Percentiles rank a stretch among this genome's conserved stretches.
Conservation (phyloP, 1,284 basidiomycete species). For the Trametes pubescens region DNA sequence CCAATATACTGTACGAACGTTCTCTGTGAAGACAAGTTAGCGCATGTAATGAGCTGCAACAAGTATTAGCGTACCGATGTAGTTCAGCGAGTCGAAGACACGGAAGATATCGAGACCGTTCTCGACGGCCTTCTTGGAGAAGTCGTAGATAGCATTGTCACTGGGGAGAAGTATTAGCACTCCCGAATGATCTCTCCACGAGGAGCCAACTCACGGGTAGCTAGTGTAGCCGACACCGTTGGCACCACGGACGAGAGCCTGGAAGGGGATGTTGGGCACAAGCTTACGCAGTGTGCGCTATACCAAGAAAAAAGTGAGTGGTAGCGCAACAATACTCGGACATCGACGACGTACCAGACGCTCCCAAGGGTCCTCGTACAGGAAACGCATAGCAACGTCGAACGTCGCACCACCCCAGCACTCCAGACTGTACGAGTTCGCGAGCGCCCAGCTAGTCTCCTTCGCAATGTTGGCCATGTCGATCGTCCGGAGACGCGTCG, state of each 20-base stretch:
- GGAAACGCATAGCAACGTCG: slow-evolving; percentile 99
- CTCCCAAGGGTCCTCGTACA: slow-evolving; percentile 99
- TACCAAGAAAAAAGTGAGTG: too few relatives aligned
- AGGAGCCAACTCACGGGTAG: slow-evolving; percentile 81
- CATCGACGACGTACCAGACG: slow-evolving; percentile 75
- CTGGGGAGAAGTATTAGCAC: slow-evolving; percentile 47
- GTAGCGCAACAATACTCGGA: too few relatives aligned
- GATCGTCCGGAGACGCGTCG: slow-evolving; percentile 94
- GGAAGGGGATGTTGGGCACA: slow-evolving; percentile 98
- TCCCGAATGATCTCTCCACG: background rate
- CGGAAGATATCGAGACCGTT: slow-evolving; percentile 99
- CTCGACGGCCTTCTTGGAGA: slow-evolving; percentile 98
- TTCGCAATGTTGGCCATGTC: slow-evolving; percentile 99
- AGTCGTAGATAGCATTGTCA: slow-evolving; percentile 99
- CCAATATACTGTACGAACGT: slow-evolving; percentile 49
- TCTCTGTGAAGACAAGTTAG: slow-evolving; percentile 53
- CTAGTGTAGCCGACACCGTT: slow-evolving; percentile 99
- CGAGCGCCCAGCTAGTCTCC: slow-evolving; percentile 94
- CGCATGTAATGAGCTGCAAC: background rate
- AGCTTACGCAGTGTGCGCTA: slow-evolving; percentile 93
- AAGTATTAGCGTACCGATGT: slow-evolving; percentile 75
- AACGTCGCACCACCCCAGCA: slow-evolving; percentile 99
- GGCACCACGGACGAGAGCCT: slow-evolving; percentile 98
- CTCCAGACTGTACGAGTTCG: slow-evolving; percentile 96
- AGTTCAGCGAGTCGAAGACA: slow-evolving; percentile 99